A percentile compares a stretch with the other conserved stretches of the same genome.
phyloP scores from a whole-genome alignment of 805 yeast genomes.

The Ogataea siamensis region DNA sequence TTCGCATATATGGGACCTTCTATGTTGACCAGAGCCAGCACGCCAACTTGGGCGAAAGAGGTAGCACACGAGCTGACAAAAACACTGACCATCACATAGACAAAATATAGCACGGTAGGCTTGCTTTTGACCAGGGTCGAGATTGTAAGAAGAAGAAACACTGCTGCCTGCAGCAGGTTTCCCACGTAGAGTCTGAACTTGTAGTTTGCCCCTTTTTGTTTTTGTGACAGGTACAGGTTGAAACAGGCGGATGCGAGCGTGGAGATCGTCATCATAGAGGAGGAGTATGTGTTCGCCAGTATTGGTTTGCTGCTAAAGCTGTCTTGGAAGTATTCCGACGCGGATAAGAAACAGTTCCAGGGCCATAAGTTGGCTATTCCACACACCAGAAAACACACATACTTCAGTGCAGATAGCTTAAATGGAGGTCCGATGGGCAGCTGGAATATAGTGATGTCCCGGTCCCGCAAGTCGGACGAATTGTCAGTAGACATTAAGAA shows the following conservation, averaged over 20 bases:
- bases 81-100: conserved; percentile 60
- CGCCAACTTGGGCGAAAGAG: conserved; percentile 83
- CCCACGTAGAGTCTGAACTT: conserved; percentile 59
- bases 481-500: conserved; percentile 2
- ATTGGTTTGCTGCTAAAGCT: conserved; percentile 51
- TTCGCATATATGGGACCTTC: conserved; percentile 78
- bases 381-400: conserved; percentile 59
- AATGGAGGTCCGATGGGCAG: conserved; percentile 20
- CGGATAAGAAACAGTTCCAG: conserved; percentile 89
- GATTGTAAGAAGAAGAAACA: conserved; percentile 57
- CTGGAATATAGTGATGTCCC: conserved; percentile 11
- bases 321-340: conserved; percentile 73
- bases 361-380: conserved; percentile 93
- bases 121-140: conserved; percentile 38
- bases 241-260: conserved; percentile 63
- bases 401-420: conserved; percentile 34
- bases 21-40: conserved; percentile 80
- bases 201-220: conserved; percentile 61
- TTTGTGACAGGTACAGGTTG: conserved; percentile 61
- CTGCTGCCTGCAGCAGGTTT: conserved; percentile 50
- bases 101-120: conserved; percentile 43
- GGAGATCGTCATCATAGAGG: conserved; percentile 86
- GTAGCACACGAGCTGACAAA: conserved; percentile 69
- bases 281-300: conserved; percentile 60
- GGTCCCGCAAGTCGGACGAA: conserved; percentile 2